A percentile compares a stretch with the other conserved stretches of the same genome.
These are phyloP conservation scores for Zygoascus sp. DNA, from an alignment of 1,139 yeast species.

Conservation along the genomic window DNA sequence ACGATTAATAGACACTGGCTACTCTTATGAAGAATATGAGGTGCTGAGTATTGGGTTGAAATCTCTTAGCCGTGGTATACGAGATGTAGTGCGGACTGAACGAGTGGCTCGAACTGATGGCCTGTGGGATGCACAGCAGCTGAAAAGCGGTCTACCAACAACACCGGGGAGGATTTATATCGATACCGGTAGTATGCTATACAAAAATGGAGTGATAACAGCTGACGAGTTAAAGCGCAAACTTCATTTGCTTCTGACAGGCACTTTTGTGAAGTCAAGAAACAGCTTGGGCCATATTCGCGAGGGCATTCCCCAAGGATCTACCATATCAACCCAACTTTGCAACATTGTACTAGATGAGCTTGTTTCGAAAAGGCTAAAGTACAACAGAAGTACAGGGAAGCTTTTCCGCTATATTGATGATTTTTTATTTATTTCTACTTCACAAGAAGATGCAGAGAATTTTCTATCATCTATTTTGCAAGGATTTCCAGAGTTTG, in stretches of 20 bases:
- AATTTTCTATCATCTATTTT: conserved; percentile 31
- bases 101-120: neutral
- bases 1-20: conserved; percentile 16
- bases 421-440: conserved; percentile 71
- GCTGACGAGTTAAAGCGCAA: neutral
- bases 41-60: neutral
- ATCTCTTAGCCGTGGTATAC: neutral
- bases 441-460: conserved; percentile 31
- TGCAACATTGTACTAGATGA: conserved; percentile 72
- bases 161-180: conserved; percentile 2
- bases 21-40: neutral
- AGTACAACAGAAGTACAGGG: conserved; percentile 29
- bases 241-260: conserved; percentile 7
- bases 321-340: conserved; percentile 66
- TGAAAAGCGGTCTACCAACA: conserved; percentile 3
- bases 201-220: neutral
- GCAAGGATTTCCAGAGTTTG: conserved; percentile 48
- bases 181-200: conserved; percentile 6
- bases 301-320: conserved; percentile 83
- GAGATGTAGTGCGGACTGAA: neutral
- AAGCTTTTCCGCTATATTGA: conserved; percentile 69
- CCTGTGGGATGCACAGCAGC: neutral
- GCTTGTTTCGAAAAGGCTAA: conserved; percentile 29
- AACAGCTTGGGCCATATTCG: conserved; percentile 43
- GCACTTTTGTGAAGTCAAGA: conserved; percentile 39